Conservation (phyloP, 2,329 filamentous ascomycete genomes). For the Neofusicoccum umdonicola region DNA sequence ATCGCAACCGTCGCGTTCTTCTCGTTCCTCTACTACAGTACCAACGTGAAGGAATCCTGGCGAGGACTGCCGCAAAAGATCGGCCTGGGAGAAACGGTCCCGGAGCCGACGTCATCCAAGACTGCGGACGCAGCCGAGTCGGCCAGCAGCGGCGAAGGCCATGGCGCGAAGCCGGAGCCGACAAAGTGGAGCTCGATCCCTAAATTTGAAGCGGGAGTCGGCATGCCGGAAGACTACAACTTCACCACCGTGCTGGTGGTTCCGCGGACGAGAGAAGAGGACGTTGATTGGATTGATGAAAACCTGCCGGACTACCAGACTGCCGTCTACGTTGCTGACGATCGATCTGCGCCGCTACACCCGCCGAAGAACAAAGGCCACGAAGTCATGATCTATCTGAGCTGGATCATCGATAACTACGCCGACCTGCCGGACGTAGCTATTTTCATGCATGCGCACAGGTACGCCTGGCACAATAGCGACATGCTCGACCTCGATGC, state of each 20-base stretch:
- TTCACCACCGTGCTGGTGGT: conserved; percentile 58
- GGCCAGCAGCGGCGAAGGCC: conserved; percentile 25
- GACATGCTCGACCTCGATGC: conserved; percentile 46
- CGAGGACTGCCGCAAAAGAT: conserved; percentile 40
- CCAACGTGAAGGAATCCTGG: conserved; percentile 35
- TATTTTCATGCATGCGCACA: conserved; percentile 62
- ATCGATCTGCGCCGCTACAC: conserved; percentile 46
- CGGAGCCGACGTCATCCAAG: conserved; percentile 20
- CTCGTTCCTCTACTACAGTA: conserved; percentile 38
- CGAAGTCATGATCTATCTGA: conserved; percentile 62
- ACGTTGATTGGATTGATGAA: conserved; percentile 54
- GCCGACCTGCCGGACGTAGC: conserved; percentile 57
- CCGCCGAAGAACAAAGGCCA: conserved; percentile 60
- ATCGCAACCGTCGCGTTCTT: conserved; percentile 26
- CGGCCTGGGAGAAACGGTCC: conserved; percentile 39
- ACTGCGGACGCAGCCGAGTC: conserved; percentile 22
- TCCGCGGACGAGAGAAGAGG: conserved; percentile 51
- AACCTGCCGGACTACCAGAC: conserved; percentile 49
- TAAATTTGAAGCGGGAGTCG: conserved; percentile 31
- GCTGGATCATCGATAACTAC: conserved; percentile 62
- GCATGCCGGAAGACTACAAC: conserved; percentile 43
- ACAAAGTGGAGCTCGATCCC: conserved; percentile 39
- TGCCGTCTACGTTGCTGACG: conserved; percentile 54
- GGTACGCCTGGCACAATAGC: conserved; percentile 59
- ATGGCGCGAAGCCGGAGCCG: not conserved